Percentiles rank a stretch among this genome's conserved stretches.
Evolutionary conservation across 345 rosid genomes (phyloP).

Genomic region (Psidium friedrichsthalianum): DNA sequence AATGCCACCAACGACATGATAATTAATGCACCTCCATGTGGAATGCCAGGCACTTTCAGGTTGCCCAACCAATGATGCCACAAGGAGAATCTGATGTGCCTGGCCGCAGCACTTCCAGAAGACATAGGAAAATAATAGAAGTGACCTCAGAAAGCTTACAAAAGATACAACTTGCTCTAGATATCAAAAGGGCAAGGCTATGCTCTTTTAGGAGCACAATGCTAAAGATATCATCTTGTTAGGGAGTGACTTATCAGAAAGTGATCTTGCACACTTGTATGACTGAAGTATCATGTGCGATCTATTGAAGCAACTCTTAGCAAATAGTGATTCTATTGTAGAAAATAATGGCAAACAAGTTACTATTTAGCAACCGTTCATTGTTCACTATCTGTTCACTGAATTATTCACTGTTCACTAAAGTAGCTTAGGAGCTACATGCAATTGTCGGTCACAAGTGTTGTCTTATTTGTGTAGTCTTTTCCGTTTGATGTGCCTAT

Average conservation of each 20-base stretch:
- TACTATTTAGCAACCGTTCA: too few relatives aligned
- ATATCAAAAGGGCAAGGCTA: background rate
- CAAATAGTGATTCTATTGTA: too few relatives aligned
- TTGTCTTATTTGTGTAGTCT: too few relatives aligned
- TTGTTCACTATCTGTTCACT: too few relatives aligned
- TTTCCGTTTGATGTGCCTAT: background rate
- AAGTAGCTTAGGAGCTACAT: too few relatives aligned
- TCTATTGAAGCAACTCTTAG: too few relatives aligned
- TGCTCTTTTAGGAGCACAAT: background rate
- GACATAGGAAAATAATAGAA: background rate
- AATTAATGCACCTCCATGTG: background rate
- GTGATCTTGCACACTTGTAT: background rate
- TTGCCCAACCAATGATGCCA: background rate
- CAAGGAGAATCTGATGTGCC: background rate
- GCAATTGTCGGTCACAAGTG: too few relatives aligned
- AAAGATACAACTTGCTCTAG: background rate
- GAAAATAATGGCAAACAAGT: too few relatives aligned
- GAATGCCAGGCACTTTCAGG: background rate
- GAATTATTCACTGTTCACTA: too few relatives aligned
- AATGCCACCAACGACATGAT: background rate
- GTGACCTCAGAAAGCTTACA: background rate
- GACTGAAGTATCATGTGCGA: background rate
- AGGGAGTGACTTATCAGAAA: background rate
- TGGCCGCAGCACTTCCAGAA: background rate
- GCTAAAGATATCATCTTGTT: background rate